Base-by-base conservation (phyloP, 208 protist species). In the Leishmania guyanensis region DNA sequence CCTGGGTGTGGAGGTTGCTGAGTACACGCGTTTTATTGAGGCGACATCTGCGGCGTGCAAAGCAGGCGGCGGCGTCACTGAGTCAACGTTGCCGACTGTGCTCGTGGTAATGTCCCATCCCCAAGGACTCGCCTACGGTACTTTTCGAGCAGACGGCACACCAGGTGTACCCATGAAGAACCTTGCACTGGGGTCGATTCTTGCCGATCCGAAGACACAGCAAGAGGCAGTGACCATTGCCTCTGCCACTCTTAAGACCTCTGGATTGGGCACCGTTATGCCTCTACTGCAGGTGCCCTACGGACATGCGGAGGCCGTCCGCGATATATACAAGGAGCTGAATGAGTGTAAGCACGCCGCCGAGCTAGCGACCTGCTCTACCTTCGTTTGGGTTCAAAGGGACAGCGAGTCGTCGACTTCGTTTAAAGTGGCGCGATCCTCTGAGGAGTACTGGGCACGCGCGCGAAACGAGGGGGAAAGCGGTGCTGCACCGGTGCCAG, bases 1-100 rank as follows among this genome's bases (percentile, higher is more conserved):
- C 4, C 90, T 97, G 5, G 94, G 92, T 46, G 60, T 95, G 3
- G 56, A 88, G 2, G 89, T 96, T 3, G 85, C 84, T 43, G 58
- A 85, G 29, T 97, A 92, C 79, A 46, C 95, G 66, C 78, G 89
- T 16, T 62, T 26, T 16, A 82, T 85, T 33, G 73, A 77, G 58
- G 60, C 75, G 9, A 54, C 46, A 9, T 73, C 46, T 2, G 8
- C 46, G 22, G 65, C 56, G 43, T 22, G 46, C 53, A 62, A 51
- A 16, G 54, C 29, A 68, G 66, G 10, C 43, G 14, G 69, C 16
- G 3, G 82, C 78, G 68, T 29, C 60, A 62, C 46, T 20, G 29
- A 48, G 29, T 5, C n/a, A 0, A n/a, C 48, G 50, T 50, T 76
- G 62, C 82, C 84, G 2, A 79, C 81, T 0, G 83, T 88, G 60